Evolutionary conservation across 2,329 filamentous ascomycete species (phyloP), one percentile per base, ranked within the genome.

Genomic region (Apiospora aurea): DNA sequence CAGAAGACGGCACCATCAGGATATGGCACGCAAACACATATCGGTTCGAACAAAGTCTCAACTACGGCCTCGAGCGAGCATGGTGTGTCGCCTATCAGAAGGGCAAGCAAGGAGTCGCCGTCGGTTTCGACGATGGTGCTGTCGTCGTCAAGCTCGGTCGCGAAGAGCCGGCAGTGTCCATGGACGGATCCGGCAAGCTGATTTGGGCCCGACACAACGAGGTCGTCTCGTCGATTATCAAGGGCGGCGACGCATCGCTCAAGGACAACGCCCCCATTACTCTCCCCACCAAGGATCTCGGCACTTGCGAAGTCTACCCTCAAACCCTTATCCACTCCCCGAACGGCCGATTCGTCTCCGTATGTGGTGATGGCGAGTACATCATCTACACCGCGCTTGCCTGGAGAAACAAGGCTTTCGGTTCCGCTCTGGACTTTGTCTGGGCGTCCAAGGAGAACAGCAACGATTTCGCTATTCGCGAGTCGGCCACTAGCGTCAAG

Each of bases 11-110:
- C 75, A 97, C 95, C 0, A 92, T 99, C 81, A 97, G 97, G 83
- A 95, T 99, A 82, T 99, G 96, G 96, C 95, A 99, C 81, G 95
- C 96, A 75, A 98, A 97, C 80, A 99, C 96, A 70, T 98, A 98
- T 83, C 90, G 96, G 76, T 89, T 98, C 73, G 96, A 98, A 83
- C 96, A 98, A 81, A 97, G 95, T 0, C 86, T 99, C 74, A 98
- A 94, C 85, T 99, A 99, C 82, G 96, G 95, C 43, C 85, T 99
- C 68, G 96, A 99, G 83, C 90, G 96, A 79, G 96, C 96, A 71
- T 99, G 96, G 96, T 98, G 96, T 89, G 94, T 98, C 66, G 92
- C 94, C 38, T 98, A 97, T 80, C 96, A 99, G 82, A 93, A 94
- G 81, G 95, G 95, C 75, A 95, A 94, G 86, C 96, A 98, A 82